Evolutionary conservation across 257 asterid genomes (phyloP).

Genomic region (Nicotiana benthamiana): DNA sequence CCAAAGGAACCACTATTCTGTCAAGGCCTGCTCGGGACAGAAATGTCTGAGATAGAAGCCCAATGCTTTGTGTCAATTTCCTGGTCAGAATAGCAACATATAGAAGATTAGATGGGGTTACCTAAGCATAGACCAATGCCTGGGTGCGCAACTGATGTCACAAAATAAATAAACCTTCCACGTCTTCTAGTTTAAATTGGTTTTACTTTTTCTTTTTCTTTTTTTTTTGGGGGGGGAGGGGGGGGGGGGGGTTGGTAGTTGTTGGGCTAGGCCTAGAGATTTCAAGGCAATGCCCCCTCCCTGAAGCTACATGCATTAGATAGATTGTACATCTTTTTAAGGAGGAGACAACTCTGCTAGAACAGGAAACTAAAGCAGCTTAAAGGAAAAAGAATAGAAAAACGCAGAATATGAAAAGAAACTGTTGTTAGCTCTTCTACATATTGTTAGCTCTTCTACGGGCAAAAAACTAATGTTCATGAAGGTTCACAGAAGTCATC

Average conservation of each 20-base stretch:
- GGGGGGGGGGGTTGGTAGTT: background rate
- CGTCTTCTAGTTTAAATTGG: background rate
- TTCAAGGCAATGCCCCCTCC: background rate
- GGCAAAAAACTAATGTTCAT: background rate
- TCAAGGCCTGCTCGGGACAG: conserved; percentile 66
- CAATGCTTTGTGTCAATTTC: conserved; percentile 81
- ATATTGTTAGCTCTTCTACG: background rate
- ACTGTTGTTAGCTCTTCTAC: background rate
- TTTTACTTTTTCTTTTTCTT: background rate
- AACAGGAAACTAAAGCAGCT: background rate
- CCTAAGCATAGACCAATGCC: background rate
- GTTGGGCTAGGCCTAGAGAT: background rate
- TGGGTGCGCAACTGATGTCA: background rate
- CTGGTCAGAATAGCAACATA: conserved; percentile 35
- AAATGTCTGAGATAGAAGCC: conserved; percentile 88
- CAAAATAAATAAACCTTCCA: background rate
- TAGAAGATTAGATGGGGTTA: conserved; percentile 1
- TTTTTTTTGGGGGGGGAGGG: background rate
- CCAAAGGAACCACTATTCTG: conserved; percentile 94
- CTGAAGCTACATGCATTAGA: background rate
- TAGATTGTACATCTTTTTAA: background rate
- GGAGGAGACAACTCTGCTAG: background rate
- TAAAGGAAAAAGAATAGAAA: background rate
- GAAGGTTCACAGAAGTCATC: background rate
- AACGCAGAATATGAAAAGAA: background rate